Evolutionary conservation across 495 filamentous ascomycete genomes (phyloP).

Genomic region (Penicillium robsamsonii): DNA sequence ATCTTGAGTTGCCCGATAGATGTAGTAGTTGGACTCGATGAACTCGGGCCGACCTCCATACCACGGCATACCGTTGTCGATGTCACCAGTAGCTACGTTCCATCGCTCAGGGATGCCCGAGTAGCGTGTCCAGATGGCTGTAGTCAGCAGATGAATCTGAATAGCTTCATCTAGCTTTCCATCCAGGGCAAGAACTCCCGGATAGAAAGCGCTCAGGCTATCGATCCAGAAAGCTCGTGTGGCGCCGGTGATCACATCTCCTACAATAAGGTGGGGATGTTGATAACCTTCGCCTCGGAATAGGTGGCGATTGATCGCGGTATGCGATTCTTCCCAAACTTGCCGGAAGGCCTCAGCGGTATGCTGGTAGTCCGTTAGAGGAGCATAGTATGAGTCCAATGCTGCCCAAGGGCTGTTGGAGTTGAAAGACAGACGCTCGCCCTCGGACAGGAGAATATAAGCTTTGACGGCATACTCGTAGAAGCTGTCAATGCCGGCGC

Average conservation of each 20-base stretch:
- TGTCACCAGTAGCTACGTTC: constrained; percentile 79
- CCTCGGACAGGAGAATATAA: constrained; percentile 79
- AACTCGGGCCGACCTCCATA: constrained; percentile 96
- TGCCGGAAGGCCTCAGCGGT: constrained; percentile 74
- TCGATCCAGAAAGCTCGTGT: constrained; percentile 88
- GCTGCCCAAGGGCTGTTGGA: constrained; percentile 36
- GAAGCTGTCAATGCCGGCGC: constrained; percentile 95
- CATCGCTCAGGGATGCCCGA: constrained; percentile 90
- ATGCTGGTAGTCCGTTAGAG: constrained; percentile 62
- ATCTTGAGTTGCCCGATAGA: constrained; percentile 90
- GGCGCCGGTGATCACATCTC: constrained; percentile 81
- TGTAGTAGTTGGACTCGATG: constrained; percentile 89
- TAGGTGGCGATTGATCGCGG: constrained; percentile 82
- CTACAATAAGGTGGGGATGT: constrained; percentile 89
- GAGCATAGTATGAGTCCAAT: constrained; percentile 49
- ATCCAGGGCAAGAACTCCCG: constrained; percentile 81
- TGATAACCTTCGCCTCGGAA: constrained; percentile 63
- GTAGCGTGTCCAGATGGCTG: constrained; percentile 92
- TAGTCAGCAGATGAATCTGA: constrained; percentile 81
- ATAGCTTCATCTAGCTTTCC: constrained; percentile 90
- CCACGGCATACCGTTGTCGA: constrained; percentile 87
- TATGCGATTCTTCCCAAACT: constrained; percentile 83
- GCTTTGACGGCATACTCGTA: constrained; percentile 97
- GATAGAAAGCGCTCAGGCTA: constrained; percentile 91
- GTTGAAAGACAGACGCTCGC: constrained; percentile 35